Base-by-base conservation (phyloP, 768 basidiomycete species). In the Nidula microcarpa region DNA sequence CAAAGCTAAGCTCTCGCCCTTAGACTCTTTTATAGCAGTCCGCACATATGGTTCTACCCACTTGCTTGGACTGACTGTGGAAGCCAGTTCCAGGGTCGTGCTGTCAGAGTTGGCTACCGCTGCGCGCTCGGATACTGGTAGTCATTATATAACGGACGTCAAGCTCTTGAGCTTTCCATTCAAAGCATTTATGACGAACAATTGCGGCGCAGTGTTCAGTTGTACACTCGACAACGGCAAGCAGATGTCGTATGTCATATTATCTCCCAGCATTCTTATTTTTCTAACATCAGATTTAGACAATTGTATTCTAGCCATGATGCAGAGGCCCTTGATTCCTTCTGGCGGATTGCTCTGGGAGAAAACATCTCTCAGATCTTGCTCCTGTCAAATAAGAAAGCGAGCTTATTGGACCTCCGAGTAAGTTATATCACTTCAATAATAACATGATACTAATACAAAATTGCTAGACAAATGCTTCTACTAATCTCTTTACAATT, bases 311-410 rank as follows among this genome's bases (percentile, higher is more conserved):
- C 23, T 23, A 23, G 23, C 23, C 23, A 1, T 23, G 23, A 23
- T 23, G 23, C 23, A 23, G 23, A 16, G 45, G 43, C n/a, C n/a
- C 52, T 55, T 16, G 71, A 77, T 48, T 43, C 56, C 5, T 82
- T 87, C 60, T 86, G 82, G 81, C 76, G 80, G 41, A 62, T 88
- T 35, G 75, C 74, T 43, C 52, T 69, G 23, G 72, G 72, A 14
- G 48, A 57, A 9, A 60, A 63, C 33, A 59, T 57, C 10, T 64
- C 75, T 11, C 67, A 70, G 14, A 79, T 75, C 53, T 69, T 82
- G 50, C 62, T 85, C 10, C 60, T 80, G 17, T 84, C 82, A 0
- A 70, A 63, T n/a, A 74, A 68, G 41, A 55, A 51, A 14, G 64
- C 86, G 37, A 62, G 60, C 35, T 70, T 73, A 11, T 54, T 84